Percentiles rank a stretch among this genome's conserved stretches.
These are phyloP conservation scores for Skeletonema costatum DNA, from an alignment of 108 stramenopile genomes.

Conservation along the genomic window DNA sequence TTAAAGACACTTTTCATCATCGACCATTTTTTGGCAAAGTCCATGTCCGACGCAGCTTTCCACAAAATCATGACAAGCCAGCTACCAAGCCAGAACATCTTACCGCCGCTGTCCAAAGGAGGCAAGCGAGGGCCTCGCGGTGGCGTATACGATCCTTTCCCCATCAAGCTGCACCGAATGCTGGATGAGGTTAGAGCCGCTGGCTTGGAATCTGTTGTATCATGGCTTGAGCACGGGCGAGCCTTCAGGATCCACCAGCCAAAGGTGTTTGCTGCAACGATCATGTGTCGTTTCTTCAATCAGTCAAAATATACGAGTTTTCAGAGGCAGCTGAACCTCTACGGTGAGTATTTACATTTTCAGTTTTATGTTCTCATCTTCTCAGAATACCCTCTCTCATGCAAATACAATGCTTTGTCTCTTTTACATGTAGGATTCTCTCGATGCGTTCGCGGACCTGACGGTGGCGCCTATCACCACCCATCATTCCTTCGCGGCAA, in stretches of 20 bases:
- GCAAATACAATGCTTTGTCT: background rate
- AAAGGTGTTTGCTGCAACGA: constrained; percentile 59
- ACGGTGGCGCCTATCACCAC: constrained; percentile 59
- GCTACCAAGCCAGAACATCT: background rate
- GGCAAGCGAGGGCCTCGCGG: constrained; percentile 46
- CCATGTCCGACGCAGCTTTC: too few relatives aligned
- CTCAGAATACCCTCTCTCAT: background rate
- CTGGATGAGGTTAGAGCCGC: constrained; percentile 65
- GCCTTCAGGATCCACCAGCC: constrained; percentile 81
- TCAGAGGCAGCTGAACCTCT: constrained; percentile 76
- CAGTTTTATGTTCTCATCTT: background rate
- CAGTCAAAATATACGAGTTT: constrained; percentile 63
- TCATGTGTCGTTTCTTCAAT: constrained; percentile 84
- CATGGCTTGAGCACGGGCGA: constrained; percentile 82
- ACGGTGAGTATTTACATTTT: constrained; percentile 34
- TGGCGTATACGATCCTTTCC: constrained; percentile 68
- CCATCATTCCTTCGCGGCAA: constrained; percentile 70
- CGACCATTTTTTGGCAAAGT: too few relatives aligned
- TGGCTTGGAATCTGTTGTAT: constrained; percentile 59
- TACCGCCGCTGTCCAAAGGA: background rate
- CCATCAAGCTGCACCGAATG: constrained; percentile 68
- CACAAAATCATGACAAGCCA: background rate
- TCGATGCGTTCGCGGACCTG: constrained; percentile 44
- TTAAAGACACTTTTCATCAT: too few relatives aligned
- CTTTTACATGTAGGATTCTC: constrained; percentile 33